phyloP scores from a whole-genome alignment of 2,329 filamentous ascomycete genomes.

The Arthrobotrys entomopaga region DNA sequence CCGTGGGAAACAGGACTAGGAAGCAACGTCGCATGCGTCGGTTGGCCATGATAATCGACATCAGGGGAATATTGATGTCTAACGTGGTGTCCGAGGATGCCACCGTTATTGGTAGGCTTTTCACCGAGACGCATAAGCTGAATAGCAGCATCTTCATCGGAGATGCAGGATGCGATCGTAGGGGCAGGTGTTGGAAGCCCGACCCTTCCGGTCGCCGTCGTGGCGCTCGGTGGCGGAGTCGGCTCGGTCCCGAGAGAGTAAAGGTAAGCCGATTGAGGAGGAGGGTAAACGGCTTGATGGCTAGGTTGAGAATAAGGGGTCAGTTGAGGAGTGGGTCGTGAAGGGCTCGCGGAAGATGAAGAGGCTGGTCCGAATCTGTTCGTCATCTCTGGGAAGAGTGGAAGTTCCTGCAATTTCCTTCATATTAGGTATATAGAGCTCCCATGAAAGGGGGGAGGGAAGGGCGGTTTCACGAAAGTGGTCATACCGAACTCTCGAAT shows the following conservation, averaged over 20 bases:
- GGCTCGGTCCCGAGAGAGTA: slow-evolving; percentile 50
- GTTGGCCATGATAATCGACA: slow-evolving; percentile 80
- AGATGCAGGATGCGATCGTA: slow-evolving; percentile 96
- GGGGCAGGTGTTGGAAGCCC: slow-evolving; percentile 93
- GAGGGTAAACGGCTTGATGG: slow-evolving; percentile 41
- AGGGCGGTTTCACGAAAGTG: slow-evolving; percentile 29
- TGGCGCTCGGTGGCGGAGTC: slow-evolving; percentile 61
- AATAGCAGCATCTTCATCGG: slow-evolving; percentile 96
- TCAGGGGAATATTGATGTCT: slow-evolving; percentile 65
- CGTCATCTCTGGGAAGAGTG: slow-evolving; percentile 71
- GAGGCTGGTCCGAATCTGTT: slow-evolving; percentile 61
- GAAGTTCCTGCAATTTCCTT: slow-evolving; percentile 76
- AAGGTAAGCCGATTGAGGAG: slow-evolving; percentile 52
- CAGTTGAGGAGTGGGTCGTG: slow-evolving; percentile 55
- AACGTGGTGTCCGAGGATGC: slow-evolving; percentile 23
- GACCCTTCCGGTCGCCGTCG: slow-evolving; percentile 64
- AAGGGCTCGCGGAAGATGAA: slow-evolving; percentile 65
- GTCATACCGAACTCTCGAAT: slow-evolving; percentile 92
- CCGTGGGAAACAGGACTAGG: slow-evolving; percentile 50
- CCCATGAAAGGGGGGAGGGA: slow-evolving; percentile 20
- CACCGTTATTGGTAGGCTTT: slow-evolving; percentile 53
- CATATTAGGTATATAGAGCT: slow-evolving; percentile 20
- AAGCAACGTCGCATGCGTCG: slow-evolving; percentile 26
- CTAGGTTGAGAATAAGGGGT: slow-evolving; percentile 53
- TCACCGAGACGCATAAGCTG: slow-evolving; percentile 96